Evolutionary conservation across 352 stramenopile genomes (phyloP).

Genomic region (Phytopythium kandeliae): DNA sequence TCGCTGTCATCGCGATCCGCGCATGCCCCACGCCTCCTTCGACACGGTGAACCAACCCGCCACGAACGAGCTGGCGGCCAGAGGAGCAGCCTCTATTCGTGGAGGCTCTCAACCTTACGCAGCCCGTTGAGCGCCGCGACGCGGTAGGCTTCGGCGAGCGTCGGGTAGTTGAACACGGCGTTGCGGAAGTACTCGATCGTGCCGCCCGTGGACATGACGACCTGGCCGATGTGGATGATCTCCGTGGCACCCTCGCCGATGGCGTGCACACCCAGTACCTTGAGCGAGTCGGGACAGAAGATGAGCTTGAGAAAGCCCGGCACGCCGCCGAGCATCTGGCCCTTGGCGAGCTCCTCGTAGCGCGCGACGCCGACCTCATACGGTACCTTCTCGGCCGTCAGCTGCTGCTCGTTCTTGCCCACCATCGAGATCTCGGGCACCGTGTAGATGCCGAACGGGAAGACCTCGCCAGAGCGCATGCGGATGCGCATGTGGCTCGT

Average conservation of each 20-base stretch:
- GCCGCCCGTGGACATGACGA: constrained; percentile 75
- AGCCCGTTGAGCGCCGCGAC: constrained; percentile 85
- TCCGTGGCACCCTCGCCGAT: constrained; percentile 88
- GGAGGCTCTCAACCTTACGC: constrained; percentile 58
- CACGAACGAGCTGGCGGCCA: too few species aligned
- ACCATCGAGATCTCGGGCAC: constrained; percentile 91
- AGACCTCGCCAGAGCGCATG: constrained; percentile 82
- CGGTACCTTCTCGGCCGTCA: constrained; percentile 71
- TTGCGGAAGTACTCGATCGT: constrained; percentile 87
- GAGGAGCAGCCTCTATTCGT: constrained; percentile 12
- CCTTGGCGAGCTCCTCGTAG: constrained; percentile 86
- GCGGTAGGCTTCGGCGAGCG: constrained; percentile 87
- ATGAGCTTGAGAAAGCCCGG: constrained; percentile 86
- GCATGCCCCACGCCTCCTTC: background rate
- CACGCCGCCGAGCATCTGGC: constrained; percentile 82
- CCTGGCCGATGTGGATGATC: constrained; percentile 92
- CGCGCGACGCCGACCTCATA: constrained; percentile 86
- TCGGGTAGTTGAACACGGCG: constrained; percentile 92
- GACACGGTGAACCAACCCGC: background rate
- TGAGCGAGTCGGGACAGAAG: constrained; percentile 74
- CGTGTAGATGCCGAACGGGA: constrained; percentile 90
- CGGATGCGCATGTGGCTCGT: constrained; percentile 63
- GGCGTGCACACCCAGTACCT: constrained; percentile 83
- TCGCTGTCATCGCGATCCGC: background rate
- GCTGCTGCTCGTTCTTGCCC: constrained; percentile 84